Evolutionary conservation across 768 basidiomycete species (phyloP), one percentile per base, ranked within the genome.

Genomic region (Tubosaeta sp.): DNA sequence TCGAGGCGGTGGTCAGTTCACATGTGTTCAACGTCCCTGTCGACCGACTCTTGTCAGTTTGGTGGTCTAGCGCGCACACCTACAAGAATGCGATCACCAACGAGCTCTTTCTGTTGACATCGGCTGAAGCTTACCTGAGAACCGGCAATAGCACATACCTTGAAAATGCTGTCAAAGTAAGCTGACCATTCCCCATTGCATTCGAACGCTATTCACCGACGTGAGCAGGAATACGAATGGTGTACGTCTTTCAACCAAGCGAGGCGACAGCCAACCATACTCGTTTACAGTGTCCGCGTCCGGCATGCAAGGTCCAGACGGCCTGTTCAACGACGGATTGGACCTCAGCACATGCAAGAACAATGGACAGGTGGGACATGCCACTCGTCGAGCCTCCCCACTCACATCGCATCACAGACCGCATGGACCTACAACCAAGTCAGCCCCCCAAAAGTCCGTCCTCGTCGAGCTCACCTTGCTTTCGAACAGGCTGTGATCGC

Each of bases 21-120:
- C 19, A 6, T 19, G 5, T 13, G 22, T 13, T 14, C 8, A 1
- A 16, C n/a, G 4, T 24, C 35, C 29, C 9, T 21, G 14, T 34
- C 51, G 21, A 59, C 38, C 2, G 18, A 38, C 35, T 44, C 5
- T 3, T 35, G 18, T 4, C 43, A 80, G 80, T 81, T 6, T 80
- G 79, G 78, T 82, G 80, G 81, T 77, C 77, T 9, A 71, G 71
- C 14, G 78, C 69, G 18, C 75, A 77, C 55, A 75, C 71, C 0
- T 82, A 82, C 69, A 82, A 82, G 67, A 81, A 82, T 47, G 78
- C 80, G 10, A 75, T 83, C 51, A 82, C 80, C n/a, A 82, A 82
- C 55, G 71, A 81, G 49, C 70, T 82, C 10, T 82, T 80, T 66
- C 66, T 82, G 14, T 63, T 76, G 30, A 70, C 73, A 6, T 81